Conservation (phyloP, 306 rosid species). For the Coriaria nepalensis region DNA sequence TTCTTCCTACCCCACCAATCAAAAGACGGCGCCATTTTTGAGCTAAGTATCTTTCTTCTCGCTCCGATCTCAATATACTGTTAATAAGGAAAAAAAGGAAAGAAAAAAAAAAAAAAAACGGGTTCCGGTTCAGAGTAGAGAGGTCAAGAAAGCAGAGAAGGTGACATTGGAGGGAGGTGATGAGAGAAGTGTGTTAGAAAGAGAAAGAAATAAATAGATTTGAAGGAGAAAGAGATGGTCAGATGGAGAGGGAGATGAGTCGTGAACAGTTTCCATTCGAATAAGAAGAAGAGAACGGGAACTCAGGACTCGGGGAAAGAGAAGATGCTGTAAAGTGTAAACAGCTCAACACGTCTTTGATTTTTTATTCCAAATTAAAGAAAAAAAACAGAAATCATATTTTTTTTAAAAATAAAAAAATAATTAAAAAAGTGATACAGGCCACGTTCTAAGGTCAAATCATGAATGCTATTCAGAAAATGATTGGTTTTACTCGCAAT, state of each 20-base stretch:
- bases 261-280: constrained; percentile 28
- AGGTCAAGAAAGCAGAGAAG: background rate
- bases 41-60: too few relatives aligned
- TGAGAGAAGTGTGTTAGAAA: constrained; percentile 6
- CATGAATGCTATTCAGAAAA: constrained; percentile 2
- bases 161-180: background rate
- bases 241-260: constrained; percentile 6
- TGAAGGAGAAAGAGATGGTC: background rate
- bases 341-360: constrained; percentile 77
- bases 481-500: constrained; percentile 1
- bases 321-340: constrained; percentile 26
- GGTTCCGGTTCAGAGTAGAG: background rate
- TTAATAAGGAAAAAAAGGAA: background rate
- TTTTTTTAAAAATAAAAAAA: constrained; percentile 2
- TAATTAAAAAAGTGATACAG: background rate
- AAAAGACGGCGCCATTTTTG: constrained; percentile 47
- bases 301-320: constrained; percentile 7
- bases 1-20: constrained; percentile 51
- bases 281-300: constrained; percentile 13
- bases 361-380: background rate
- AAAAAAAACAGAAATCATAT: constrained; percentile 5
- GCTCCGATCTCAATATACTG: constrained; percentile 27
- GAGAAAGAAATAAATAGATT: constrained; percentile 6
- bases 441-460: constrained; percentile 8
- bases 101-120: background rate